Evolutionary conservation across 768 basidiomycete species (phyloP).

Genomic region (Cyathus striatus): DNA sequence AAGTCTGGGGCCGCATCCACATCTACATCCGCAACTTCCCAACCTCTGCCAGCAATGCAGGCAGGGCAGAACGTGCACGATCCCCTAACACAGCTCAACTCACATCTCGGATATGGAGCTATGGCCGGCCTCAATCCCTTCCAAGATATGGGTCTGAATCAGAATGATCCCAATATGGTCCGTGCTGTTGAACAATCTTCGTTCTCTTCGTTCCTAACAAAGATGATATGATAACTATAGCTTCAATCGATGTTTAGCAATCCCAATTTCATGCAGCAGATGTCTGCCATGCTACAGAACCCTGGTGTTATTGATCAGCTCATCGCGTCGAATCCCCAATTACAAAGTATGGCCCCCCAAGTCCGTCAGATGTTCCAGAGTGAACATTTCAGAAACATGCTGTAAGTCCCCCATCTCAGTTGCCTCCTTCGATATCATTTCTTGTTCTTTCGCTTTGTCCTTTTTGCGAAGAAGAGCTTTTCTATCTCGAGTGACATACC

Average conservation of each 20-base stretch:
- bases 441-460: background rate
- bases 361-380: conserved; percentile 76
- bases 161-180: conserved; percentile 93
- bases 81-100: conserved; percentile 80
- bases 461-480: no score
- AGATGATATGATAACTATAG: conserved; percentile 28
- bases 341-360: conserved; percentile 72
- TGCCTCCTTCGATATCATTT: background rate
- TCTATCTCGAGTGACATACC: no score
- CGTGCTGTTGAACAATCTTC: no score
- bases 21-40: conserved; percentile 39
- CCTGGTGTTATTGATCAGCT: conserved; percentile 88
- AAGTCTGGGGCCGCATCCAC: conserved; percentile 40
- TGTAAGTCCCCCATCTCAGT: conserved; percentile 39
- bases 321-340: conserved; percentile 76
- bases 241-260: conserved; percentile 83
- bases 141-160: conserved; percentile 83
- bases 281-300: conserved; percentile 82
- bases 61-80: conserved; percentile 87
- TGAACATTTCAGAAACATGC: conserved; percentile 68
- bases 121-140: conserved; percentile 93
- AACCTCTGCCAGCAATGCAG: conserved; percentile 79
- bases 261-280: conserved; percentile 82
- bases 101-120: conserved; percentile 69
- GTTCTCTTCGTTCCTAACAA: conserved; percentile 2